These are phyloP conservation scores for Biscogniauxia mediterranea DNA, from an alignment of 2,329 filamentous ascomycete species.

Conservation along the genomic window DNA sequence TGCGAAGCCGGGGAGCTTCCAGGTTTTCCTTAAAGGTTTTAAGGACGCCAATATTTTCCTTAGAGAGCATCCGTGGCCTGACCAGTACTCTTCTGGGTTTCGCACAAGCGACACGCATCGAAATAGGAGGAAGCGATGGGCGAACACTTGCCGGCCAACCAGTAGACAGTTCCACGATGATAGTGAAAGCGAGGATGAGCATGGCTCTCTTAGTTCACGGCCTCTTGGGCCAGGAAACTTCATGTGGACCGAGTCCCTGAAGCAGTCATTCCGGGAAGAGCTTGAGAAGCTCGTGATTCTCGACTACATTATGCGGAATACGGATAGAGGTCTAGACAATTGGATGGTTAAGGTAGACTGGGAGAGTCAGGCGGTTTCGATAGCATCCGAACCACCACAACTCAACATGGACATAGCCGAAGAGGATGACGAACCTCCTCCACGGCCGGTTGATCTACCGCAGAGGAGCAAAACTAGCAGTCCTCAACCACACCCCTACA, in stretches of 20 bases:
- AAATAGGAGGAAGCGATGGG: slow-evolving; percentile 72
- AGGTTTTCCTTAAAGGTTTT: slow-evolving; percentile 94
- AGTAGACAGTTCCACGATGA: slow-evolving; percentile 38
- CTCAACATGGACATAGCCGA: slow-evolving; percentile 59
- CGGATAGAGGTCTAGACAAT: slow-evolving; percentile 92
- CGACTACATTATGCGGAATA: slow-evolving; percentile 99
- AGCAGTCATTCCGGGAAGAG: slow-evolving; percentile 91
- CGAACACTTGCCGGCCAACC: slow-evolving; percentile 73
- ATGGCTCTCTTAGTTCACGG: slow-evolving; percentile 33
- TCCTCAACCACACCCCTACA: slow-evolving; percentile 64
- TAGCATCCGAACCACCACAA: slow-evolving; percentile 75
- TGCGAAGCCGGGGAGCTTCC: slow-evolving; percentile 90
- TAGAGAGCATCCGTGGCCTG: slow-evolving; percentile 94
- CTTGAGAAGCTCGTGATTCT: slow-evolving; percentile 95
- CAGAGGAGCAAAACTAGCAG: slow-evolving; percentile 40
- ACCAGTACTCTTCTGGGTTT: slow-evolving; percentile 74
- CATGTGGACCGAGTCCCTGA: slow-evolving; percentile 82
- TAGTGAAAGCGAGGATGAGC: slow-evolving; percentile 52
- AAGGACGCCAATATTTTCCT: slow-evolving; percentile 96
- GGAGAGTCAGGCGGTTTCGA: slow-evolving; percentile 76
- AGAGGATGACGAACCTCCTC: slow-evolving; percentile 49
- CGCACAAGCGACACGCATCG: slow-evolving; percentile 65
- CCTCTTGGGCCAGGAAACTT: slow-evolving; percentile 56
- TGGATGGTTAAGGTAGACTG: slow-evolving; percentile 99
- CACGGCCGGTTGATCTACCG: slow-evolving; percentile 59